These are phyloP conservation scores for Trichoderma atrobrunneum DNA, from an alignment of 2,329 filamentous ascomycete species.

Conservation along the genomic window DNA sequence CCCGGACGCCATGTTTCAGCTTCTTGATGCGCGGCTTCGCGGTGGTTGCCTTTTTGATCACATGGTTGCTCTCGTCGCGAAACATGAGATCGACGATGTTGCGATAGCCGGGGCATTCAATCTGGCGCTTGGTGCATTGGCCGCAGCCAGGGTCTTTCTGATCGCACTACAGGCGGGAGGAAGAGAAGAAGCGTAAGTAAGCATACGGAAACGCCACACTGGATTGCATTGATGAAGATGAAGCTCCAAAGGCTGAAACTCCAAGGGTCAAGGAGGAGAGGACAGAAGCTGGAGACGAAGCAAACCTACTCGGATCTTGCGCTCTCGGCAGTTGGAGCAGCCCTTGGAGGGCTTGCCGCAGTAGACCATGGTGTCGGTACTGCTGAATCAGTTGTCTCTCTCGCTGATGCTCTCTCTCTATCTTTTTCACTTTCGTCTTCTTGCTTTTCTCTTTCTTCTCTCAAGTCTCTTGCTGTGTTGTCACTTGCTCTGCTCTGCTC, in stretches of 20 bases:
- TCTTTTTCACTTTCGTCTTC: neutral
- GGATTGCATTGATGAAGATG: neutral
- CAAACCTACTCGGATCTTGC: constrained; percentile 53
- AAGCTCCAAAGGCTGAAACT: neutral
- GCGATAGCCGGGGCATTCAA: constrained; percentile 54
- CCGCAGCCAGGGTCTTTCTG: constrained; percentile 50
- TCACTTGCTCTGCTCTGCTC: neutral
- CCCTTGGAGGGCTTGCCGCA: constrained; percentile 57
- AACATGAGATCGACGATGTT: constrained; percentile 57
- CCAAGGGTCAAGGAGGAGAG: neutral
- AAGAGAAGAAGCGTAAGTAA: constrained; percentile 3
- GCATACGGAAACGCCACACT: neutral
- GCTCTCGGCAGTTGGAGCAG: constrained; percentile 53
- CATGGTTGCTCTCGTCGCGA: constrained; percentile 54
- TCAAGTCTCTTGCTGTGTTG: neutral
- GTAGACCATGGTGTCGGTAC: constrained; percentile 50
- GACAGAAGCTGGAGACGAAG: neutral
- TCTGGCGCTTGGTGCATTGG: constrained; percentile 52
- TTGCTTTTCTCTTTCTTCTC: neutral
- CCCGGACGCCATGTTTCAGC: constrained; percentile 19
- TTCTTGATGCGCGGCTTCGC: constrained; percentile 29
- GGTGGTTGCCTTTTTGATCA: constrained; percentile 50
- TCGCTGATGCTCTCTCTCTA: neutral
- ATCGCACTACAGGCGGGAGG: constrained; percentile 44
- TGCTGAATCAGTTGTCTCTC: neutral